Evolutionary conservation across 75 land plant species (phyloP).

Genomic region (Pinus albicaulis): DNA sequence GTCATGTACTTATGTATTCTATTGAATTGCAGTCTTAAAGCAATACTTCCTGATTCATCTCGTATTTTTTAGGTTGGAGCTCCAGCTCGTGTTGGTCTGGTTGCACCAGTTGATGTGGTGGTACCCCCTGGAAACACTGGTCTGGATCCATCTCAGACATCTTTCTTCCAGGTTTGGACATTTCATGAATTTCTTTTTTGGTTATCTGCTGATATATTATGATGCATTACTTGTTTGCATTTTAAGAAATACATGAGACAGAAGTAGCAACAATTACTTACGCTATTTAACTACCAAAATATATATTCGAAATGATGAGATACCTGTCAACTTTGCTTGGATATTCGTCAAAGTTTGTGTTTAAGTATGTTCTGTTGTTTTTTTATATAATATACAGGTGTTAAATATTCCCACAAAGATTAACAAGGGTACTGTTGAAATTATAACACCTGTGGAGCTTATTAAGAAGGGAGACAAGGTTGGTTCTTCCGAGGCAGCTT

Average conservation of each 20-base stretch:
- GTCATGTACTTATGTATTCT: not conserved
- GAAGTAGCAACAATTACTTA: no score
- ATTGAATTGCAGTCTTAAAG: not conserved
- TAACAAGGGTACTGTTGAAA: conserved; percentile 84
- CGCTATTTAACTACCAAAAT: no score
- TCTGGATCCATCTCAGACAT: conserved; percentile 59
- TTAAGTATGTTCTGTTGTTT: not conserved
- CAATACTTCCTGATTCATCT: not conserved
- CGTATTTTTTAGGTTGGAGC: conserved; percentile 40
- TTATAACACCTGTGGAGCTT: conserved; percentile 69
- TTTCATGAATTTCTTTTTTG: conserved; percentile 12
- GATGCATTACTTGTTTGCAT: not conserved
- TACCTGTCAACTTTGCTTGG: no score
- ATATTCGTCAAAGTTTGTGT: no score
- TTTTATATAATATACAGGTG: conserved; percentile 30
- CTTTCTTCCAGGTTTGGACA: conserved; percentile 53
- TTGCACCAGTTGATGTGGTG: conserved; percentile 57
- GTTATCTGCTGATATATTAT: not conserved
- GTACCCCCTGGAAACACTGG: conserved; percentile 68
- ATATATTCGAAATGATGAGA: no score
- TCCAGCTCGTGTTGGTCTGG: conserved; percentile 62
- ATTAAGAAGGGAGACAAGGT: conserved; percentile 68
- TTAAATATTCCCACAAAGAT: conserved; percentile 80
- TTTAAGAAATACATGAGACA: no score
- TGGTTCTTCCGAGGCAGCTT: conserved; percentile 71